Percentiles rank a stretch among this genome's conserved stretches.
Evolutionary conservation across 2,329 filamentous ascomycete genomes (phyloP).

Genomic region (Paracorniculantispora psalliotae): DNA sequence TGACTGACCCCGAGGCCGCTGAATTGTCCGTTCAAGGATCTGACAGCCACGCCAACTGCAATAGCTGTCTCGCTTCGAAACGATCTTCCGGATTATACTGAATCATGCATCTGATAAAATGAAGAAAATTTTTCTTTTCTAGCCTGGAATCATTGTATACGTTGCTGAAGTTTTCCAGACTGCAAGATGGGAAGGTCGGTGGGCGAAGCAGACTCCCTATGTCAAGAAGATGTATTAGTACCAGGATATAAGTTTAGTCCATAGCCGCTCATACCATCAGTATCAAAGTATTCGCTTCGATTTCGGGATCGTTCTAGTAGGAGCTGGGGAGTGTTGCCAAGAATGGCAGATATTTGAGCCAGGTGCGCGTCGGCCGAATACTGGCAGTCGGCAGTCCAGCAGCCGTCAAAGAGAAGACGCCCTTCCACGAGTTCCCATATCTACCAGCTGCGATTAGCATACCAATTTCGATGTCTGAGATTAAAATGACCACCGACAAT

Average conservation of each 20-base stretch:
- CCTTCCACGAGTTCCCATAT: constrained; percentile 22
- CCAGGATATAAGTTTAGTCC: neutral
- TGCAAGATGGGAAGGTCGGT: constrained; percentile 14
- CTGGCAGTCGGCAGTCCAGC: constrained; percentile 15
- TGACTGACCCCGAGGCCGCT: neutral
- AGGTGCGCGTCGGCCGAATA: constrained; percentile 23
- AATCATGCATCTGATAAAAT: constrained; percentile 15
- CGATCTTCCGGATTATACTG: constrained; percentile 13
- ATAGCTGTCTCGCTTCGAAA: constrained; percentile 13
- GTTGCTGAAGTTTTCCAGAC: constrained; percentile 13
- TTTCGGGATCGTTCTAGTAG: constrained; percentile 14
- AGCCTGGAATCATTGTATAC: neutral
- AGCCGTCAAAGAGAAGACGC: constrained; percentile 21
- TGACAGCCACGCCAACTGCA: constrained; percentile 13
- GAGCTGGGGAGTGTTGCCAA: constrained; percentile 18
- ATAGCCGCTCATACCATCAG: constrained; percentile 3
- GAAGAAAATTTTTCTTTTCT: constrained; percentile 14
- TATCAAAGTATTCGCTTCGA: constrained; percentile 12
- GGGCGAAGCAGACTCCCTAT: constrained; percentile 15
- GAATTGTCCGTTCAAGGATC: neutral
- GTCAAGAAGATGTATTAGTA: neutral
- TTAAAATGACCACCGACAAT: constrained; percentile 11
- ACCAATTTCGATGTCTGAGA: neutral
- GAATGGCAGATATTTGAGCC: constrained; percentile 21
- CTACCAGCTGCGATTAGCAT: constrained; percentile 8